phyloP scores from a whole-genome alignment of 2,329 filamentous ascomycete species.

The Fusarium nurragi region DNA sequence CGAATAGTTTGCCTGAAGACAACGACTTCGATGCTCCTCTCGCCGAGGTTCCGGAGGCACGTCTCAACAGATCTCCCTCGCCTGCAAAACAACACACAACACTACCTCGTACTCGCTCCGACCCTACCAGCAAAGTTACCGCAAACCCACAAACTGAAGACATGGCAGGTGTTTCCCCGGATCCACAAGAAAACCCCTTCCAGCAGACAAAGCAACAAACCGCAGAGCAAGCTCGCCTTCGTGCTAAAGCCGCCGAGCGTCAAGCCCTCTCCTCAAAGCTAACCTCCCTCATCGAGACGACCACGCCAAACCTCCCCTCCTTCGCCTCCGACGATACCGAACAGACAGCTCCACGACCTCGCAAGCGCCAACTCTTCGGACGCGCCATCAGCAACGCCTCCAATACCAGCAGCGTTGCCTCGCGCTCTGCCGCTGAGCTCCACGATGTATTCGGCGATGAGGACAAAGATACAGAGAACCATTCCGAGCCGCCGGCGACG shows the following conservation, averaged over 20 bases:
- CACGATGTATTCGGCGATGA: constrained; percentile 39
- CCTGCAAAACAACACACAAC: constrained; percentile 42
- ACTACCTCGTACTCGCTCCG: constrained; percentile 51
- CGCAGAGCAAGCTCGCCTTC: constrained; percentile 40
- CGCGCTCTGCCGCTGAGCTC: constrained; percentile 51
- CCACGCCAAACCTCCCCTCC: constrained; percentile 28
- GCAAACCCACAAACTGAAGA: constrained; percentile 6
- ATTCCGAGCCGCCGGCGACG: constrained; percentile 55
- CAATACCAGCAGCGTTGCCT: constrained; percentile 57
- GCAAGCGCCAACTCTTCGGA: constrained; percentile 63
- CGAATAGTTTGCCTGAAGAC: constrained; percentile 40
- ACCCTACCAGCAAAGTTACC: constrained; percentile 43
- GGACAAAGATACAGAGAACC: constrained; percentile 37
- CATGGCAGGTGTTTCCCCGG: background rate
- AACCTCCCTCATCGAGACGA: constrained; percentile 54
- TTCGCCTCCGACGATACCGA: constrained; percentile 30
- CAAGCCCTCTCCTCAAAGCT: constrained; percentile 55
- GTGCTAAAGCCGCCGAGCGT: constrained; percentile 51
- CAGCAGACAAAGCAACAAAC: constrained; percentile 26
- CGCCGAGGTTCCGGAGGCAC: constrained; percentile 53
- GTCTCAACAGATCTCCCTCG: constrained; percentile 55
- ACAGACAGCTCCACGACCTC: constrained; percentile 37
- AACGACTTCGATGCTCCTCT: constrained; percentile 49
- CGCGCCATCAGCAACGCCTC: constrained; percentile 68
- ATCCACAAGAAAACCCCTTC: background rate